Percentiles rank a stretch among this genome's conserved stretches.
These are phyloP conservation scores for Scenedesmus sp. DNA, from an alignment of 163 green algal genomes.

Conservation along the genomic window DNA sequence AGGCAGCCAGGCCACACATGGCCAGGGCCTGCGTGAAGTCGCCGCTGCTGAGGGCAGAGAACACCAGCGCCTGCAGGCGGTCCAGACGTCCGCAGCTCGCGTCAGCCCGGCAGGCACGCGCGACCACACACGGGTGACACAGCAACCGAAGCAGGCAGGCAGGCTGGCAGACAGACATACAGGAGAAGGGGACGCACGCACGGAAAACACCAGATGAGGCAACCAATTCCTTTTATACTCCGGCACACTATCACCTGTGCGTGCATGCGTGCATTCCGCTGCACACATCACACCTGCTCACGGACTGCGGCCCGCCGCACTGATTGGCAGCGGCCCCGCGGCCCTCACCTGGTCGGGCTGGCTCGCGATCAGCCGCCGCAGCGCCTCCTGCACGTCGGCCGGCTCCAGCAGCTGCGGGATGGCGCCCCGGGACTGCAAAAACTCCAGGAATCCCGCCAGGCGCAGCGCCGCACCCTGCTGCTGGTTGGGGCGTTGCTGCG, in stretches of 20 bases:
- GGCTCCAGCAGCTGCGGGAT: constrained; percentile 55
- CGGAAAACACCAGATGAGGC: too few relatives aligned
- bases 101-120: too few relatives aligned
- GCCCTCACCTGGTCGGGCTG: not conserved
- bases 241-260: too few relatives aligned
- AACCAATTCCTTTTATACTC: too few relatives aligned
- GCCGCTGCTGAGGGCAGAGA: not conserved
- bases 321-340: too few relatives aligned
- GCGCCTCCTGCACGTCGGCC: constrained; percentile 40
- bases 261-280: too few relatives aligned
- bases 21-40: constrained; percentile 18
- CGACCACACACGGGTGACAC: not conserved
- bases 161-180: not conserved
- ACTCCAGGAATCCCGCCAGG: constrained; percentile 2
- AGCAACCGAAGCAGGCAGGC: not conserved
- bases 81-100: not conserved
- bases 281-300: too few relatives aligned
- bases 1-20: constrained; percentile 50
- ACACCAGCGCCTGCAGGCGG: not conserved
- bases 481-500: not conserved
- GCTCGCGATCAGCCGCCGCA: not conserved
- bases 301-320: too few relatives aligned
- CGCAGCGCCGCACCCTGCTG: not conserved
- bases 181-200: not conserved
- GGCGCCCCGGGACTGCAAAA: constrained; percentile 56